Evolutionary conservation across 2,329 filamentous ascomycete species (phyloP), one percentile per base, ranked within the genome.

Genomic region (Trichophyton equinum): DNA sequence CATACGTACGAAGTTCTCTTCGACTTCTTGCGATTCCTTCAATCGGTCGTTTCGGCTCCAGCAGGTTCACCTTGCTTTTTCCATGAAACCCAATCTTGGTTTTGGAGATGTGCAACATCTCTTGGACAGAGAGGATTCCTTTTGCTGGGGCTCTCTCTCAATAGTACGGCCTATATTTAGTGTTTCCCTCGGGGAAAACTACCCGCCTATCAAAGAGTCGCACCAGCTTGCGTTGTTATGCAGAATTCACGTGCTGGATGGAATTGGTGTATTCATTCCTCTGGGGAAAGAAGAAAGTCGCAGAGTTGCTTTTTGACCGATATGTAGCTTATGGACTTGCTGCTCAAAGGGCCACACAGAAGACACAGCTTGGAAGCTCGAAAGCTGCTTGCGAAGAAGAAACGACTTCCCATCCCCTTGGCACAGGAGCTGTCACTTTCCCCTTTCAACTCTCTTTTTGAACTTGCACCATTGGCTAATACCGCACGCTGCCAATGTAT

Each of bases 121-220:
- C 51, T 27, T 55, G 30, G 27, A 9, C 51, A n/a, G 33, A 55
- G 15, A 55, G 27, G 51, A 20, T 18, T 33, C 51, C 1, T 33
- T 33, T 33, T 33, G 22, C 7, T 55, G 51, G 22, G 51, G 38
- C 51, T 55, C 18, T 55, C 38, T 55, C 38, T 36, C 25, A 36
- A 55, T 30, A 30, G 38, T 55, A 55, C 51, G 51, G 33, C 51
- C 51, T 55, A 55, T 55, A n/a, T 18, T 55, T 55, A 55, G 51
- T 33, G 51, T 38, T 55, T 33, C 18, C 40, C 40, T 55, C 46
- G 51, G 51, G 51, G 51, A 36, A 18, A 55, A 36, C 27, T 7
- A 36, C n/a, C 51, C 51, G 33, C 51, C 51, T 55, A 55, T 55
- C 27, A 36, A 20, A 33, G 27, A 15, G 51, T n/a, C 27, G 51